Base-by-base conservation (phyloP, 2,329 filamentous ascomycete genomes). In the Talaromyces verruculosus region DNA sequence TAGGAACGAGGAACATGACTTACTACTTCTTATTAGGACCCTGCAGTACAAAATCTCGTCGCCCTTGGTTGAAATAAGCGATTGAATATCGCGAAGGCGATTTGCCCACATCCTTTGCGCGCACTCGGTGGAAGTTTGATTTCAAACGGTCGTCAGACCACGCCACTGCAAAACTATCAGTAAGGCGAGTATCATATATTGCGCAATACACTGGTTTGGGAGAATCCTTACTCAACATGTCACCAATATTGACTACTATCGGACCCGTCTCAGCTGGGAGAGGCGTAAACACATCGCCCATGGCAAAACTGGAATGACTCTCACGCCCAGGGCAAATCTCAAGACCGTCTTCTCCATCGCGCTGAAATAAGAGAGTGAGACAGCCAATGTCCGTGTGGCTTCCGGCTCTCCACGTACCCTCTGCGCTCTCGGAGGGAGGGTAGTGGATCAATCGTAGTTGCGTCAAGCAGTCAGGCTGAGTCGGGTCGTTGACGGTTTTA, bases 161-260 rank as follows among this genome's bases (percentile, higher is more conserved):
- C 15, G 59, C 59, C 59, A 49, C 59, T 61, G 30, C 3, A 13
- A 35, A 10, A 61, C 37, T 25, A 8, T 30, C 8, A 60, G 37
- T 60, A 22, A 2, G 43, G 1, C 13, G 43, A 22, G 43, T 13
- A 5, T 47, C 1, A 25, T 1, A 13, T 47, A 22, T 25, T 25
- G 19, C 30, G 1, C 8, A 25, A 28, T 41, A 49, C 10, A 3
- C 11, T 30, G n/a, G 43, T 35, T 19, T 4, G 25, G 13, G 4
- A 37, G 28, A n/a, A 15, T 19, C 3, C 62, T 58, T 47, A 69
- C 68, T 69, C 3, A 69, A 60, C 68, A 69, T 69, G 45, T 69
- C 65, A 15, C 68, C 68, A 30, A 69, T 69, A 61, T 69, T 69
- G 22, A 69, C 68, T 10, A 69, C 62, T 53, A 69, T 69, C 10